Evolutionary conservation across 352 stramenopile species (phyloP).

Genomic region (Aphanomyces astaci): DNA sequence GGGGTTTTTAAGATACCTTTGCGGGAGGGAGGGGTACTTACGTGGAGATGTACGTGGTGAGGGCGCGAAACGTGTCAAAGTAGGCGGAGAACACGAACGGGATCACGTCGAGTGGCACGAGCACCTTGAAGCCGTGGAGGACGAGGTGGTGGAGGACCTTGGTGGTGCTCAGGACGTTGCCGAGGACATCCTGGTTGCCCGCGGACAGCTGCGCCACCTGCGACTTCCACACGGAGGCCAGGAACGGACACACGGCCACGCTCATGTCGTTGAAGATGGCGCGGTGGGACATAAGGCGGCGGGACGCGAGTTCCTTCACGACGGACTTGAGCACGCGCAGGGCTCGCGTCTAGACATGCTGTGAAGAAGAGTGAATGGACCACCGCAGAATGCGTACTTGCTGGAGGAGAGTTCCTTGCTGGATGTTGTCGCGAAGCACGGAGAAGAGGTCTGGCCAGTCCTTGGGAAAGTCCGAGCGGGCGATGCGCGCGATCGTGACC

Average conservation of each 20-base stretch:
- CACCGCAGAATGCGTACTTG: neutral
- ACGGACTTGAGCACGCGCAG: conserved; percentile 60
- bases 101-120: conserved; percentile 18
- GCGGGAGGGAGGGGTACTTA: neutral
- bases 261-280: conserved; percentile 71
- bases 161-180: conserved; percentile 2
- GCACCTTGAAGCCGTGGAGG: conserved; percentile 19
- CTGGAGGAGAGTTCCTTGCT: conserved; percentile 23
- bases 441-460: conserved; percentile 64
- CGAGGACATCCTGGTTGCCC: neutral
- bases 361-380: neutral
- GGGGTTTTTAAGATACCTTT: neutral
- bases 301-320: conserved; percentile 69
- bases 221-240: conserved; percentile 5
- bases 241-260: conserved; percentile 12
- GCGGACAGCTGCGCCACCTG: neutral
- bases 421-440: conserved; percentile 44
- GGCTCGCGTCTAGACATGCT: conserved; percentile 33
- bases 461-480: conserved; percentile 60
- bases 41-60: conserved; percentile 7
- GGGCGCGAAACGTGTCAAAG: conserved; percentile 15
- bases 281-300: conserved; percentile 70
- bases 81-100: conserved; percentile 21
- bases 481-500: conserved; percentile 38
- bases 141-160: conserved; percentile 23